phyloP scores from a whole-genome alignment of 2,329 filamentous ascomycete species.

The Botrytis pseudocinerea region DNA sequence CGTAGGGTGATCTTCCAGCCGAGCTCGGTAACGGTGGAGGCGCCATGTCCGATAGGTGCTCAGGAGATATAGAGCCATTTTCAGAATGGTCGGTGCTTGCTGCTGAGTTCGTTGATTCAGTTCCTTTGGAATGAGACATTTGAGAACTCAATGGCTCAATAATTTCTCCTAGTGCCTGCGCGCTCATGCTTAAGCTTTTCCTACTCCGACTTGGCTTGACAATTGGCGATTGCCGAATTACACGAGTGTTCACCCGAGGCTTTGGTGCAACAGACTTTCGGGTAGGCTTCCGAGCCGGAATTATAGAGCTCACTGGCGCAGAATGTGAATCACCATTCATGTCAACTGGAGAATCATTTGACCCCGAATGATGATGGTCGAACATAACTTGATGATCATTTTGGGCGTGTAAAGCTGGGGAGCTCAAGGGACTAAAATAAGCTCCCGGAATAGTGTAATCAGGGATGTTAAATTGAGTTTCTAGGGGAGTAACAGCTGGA shows the following conservation, averaged over 20 bases:
- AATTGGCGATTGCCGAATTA: constrained; percentile 44
- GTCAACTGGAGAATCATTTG: constrained; percentile 40
- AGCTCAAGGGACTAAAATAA: constrained; percentile 83
- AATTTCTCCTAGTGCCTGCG: constrained; percentile 45
- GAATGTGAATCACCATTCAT: constrained; percentile 37
- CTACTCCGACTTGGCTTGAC: constrained; percentile 47
- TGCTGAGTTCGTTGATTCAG: constrained; percentile 38
- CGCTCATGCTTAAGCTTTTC: constrained; percentile 46
- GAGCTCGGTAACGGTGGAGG: constrained; percentile 65
- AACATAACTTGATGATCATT: constrained; percentile 49
- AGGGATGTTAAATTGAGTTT: constrained; percentile 61
- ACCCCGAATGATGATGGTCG: constrained; percentile 44
- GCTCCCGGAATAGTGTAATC: constrained; percentile 62
- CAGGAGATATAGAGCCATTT: constrained; percentile 64
- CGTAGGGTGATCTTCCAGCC: constrained; percentile 66
- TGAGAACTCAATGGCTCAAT: constrained; percentile 41
- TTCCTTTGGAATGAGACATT: constrained; percentile 43
- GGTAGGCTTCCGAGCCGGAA: constrained; percentile 31
- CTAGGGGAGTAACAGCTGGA: constrained; percentile 79
- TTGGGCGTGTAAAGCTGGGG: constrained; percentile 75
- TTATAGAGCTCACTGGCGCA: constrained; percentile 31
- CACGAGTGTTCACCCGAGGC: constrained; percentile 36
- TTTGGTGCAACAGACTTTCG: constrained; percentile 32
- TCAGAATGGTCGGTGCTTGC: constrained; percentile 56
- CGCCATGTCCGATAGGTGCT: constrained; percentile 65